Evolutionary conservation across 805 yeast genomes (phyloP).

Genomic region (Candida insectorum): DNA sequence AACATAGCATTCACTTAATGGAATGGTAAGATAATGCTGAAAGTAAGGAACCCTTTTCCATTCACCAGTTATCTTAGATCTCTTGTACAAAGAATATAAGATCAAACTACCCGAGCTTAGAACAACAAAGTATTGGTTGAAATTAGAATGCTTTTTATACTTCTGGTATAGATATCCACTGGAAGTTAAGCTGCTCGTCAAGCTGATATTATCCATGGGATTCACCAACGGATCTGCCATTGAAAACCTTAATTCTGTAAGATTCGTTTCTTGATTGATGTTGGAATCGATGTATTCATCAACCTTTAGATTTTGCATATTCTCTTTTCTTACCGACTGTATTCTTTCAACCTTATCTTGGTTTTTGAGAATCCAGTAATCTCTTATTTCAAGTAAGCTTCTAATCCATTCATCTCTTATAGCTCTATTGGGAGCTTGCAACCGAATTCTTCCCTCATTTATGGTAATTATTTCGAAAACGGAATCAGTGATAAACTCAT

Average conservation of each 20-base stretch:
- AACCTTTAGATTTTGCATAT: constrained; percentile 45
- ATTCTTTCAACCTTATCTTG: constrained; percentile 38
- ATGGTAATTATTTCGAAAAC: constrained; percentile 50
- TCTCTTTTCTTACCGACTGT: constrained; percentile 37
- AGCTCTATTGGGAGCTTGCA: constrained; percentile 52
- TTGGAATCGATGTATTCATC: constrained; percentile 58
- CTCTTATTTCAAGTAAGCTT: constrained; percentile 38
- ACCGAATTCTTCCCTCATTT: constrained; percentile 43
- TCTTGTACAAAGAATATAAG: constrained; percentile 48
- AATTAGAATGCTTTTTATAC: constrained; percentile 63
- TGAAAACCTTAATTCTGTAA: constrained; percentile 53
- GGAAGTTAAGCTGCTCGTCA: constrained; percentile 56
- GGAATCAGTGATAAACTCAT: constrained; percentile 38
- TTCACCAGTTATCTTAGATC: constrained; percentile 45
- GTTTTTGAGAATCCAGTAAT: constrained; percentile 59
- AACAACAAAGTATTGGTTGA: constrained; percentile 57
- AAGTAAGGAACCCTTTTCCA: constrained; percentile 48
- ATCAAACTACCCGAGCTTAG: constrained; percentile 69
- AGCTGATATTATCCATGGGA: constrained; percentile 55
- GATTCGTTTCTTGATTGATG: constrained; percentile 34
- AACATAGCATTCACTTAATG: constrained; percentile 66
- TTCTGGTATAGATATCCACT: constrained; percentile 72
- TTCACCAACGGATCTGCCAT: constrained; percentile 50
- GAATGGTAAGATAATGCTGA: constrained; percentile 53
- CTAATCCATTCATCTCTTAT: constrained; percentile 67